Conservation (phyloP, 2,329 filamentous ascomycete genomes). For the Biscogniauxia sp. region DNA sequence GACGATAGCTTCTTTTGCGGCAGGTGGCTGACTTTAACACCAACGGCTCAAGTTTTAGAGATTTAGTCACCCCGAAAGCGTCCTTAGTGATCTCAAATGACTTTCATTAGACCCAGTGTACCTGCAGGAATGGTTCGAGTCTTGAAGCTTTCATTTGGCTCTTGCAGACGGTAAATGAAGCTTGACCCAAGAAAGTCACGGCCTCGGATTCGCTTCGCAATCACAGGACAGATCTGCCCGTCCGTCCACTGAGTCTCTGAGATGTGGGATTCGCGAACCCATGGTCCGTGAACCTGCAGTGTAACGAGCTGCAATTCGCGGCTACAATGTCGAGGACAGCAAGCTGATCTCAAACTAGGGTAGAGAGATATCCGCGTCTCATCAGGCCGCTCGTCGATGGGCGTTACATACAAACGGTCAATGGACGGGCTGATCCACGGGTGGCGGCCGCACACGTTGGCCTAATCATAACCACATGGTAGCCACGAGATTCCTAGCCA, state of each 20-base stretch:
- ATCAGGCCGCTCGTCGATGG: neutral
- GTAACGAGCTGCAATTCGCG: neutral
- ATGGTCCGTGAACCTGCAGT: neutral
- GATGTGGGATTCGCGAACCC: neutral
- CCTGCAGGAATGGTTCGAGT: neutral
- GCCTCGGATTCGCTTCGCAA: neutral
- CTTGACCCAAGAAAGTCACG: neutral
- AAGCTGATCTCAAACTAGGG: neutral
- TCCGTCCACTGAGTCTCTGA: neutral
- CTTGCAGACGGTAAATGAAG: neutral
- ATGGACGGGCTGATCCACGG: neutral
- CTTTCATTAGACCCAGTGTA: neutral
- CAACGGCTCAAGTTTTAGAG: neutral
- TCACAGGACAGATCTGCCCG: neutral
- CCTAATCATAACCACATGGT: neutral
- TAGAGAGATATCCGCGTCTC: neutral
- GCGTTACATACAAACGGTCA: neutral
- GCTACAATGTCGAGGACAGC: neutral
- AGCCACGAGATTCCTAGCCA: neutral
- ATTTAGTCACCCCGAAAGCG: neutral
- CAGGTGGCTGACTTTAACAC: neutral
- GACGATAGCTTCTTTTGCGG: neutral
- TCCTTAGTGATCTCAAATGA: neutral
- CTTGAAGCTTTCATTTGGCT: neutral
- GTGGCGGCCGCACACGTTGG: neutral